phyloP scores from a whole-genome alignment of 129 eudicot species.

The Rutidosis leptorrhynchoides region DNA sequence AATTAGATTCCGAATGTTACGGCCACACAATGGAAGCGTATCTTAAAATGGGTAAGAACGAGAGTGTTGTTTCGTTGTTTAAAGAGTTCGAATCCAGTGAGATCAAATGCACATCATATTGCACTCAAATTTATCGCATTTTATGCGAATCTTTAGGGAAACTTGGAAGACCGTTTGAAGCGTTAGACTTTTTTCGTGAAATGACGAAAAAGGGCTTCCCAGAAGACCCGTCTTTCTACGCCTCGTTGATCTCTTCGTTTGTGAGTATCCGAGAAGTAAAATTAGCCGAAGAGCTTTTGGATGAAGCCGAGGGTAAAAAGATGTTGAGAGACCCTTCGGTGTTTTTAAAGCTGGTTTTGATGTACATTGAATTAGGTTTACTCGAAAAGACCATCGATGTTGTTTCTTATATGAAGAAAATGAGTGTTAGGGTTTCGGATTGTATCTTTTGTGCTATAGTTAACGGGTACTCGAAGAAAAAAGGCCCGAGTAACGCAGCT shows the following conservation, averaged over 20 bases:
- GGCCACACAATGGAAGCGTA: constrained; percentile 69
- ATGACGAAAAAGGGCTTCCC: constrained; percentile 52
- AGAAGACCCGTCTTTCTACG: constrained; percentile 56
- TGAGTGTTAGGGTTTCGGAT: constrained; percentile 61
- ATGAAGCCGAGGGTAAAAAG: constrained; percentile 65
- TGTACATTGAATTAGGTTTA: constrained; percentile 61
- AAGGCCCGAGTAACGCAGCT: constrained; percentile 49
- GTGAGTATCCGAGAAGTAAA: constrained; percentile 50
- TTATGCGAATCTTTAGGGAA: constrained; percentile 70
- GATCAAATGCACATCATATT: constrained; percentile 27
- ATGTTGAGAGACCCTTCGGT: constrained; percentile 81
- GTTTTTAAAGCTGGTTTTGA: constrained; percentile 69
- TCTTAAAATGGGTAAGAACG: constrained; percentile 50
- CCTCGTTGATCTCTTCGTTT: constrained; percentile 60
- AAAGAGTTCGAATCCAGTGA: constrained; percentile 44
- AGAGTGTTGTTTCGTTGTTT: constrained; percentile 46
- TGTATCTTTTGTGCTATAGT: constrained; percentile 89
- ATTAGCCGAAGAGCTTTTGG: constrained; percentile 59
- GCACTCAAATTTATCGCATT: constrained; percentile 49
- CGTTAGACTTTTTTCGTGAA: constrained; percentile 60
- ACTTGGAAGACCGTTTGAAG: constrained; percentile 50
- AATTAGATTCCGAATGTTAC: constrained; percentile 55
- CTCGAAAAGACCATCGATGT: constrained; percentile 62
- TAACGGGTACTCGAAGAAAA: constrained; percentile 65
- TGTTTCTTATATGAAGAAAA: constrained; percentile 52